Evolutionary conservation across 192 early-diverging fungal species (phyloP).

Genomic region (Coemansia sp.): DNA sequence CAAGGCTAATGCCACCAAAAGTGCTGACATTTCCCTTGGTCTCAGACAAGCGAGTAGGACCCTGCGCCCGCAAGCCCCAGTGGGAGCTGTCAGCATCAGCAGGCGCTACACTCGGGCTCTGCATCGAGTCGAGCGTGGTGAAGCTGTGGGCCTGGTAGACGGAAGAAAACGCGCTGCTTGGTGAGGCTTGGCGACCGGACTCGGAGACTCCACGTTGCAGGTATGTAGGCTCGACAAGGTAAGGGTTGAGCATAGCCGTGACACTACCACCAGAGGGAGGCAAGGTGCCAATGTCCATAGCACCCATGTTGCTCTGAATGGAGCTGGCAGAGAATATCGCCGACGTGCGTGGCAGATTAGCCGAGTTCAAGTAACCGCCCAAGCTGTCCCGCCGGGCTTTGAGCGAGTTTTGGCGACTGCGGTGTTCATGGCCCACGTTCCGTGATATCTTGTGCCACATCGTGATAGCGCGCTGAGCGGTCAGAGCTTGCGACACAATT

Average conservation of each 20-base stretch:
- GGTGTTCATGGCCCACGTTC: slow-evolving; percentile 13
- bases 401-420: not conserved
- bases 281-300: not conserved
- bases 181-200: slow-evolving; percentile 25
- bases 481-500: not conserved
- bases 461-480: slow-evolving; percentile 10
- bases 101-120: not conserved
- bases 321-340: not conserved
- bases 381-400: slow-evolving; percentile 14
- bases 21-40: not conserved
- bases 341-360: not conserved
- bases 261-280: slow-evolving; percentile 10
- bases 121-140: not conserved
- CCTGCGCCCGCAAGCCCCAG: not conserved
- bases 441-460: slow-evolving; percentile 38
- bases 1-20: not conserved
- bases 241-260: slow-evolving; percentile 10
- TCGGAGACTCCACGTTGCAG: slow-evolving; percentile 43
- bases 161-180: slow-evolving; percentile 7
- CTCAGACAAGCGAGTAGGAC: not conserved
- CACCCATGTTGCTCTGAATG: slow-evolving; percentile 1
- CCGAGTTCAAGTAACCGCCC: slow-evolving; percentile 11
- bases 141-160: slow-evolving; percentile 24
- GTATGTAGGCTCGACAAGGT: slow-evolving; percentile 23
- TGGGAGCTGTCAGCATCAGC: not conserved